Evolutionary conservation across 306 rosid genomes (phyloP), one percentile per base, ranked within the genome.

Genomic region (Cucumis cinereus): DNA sequence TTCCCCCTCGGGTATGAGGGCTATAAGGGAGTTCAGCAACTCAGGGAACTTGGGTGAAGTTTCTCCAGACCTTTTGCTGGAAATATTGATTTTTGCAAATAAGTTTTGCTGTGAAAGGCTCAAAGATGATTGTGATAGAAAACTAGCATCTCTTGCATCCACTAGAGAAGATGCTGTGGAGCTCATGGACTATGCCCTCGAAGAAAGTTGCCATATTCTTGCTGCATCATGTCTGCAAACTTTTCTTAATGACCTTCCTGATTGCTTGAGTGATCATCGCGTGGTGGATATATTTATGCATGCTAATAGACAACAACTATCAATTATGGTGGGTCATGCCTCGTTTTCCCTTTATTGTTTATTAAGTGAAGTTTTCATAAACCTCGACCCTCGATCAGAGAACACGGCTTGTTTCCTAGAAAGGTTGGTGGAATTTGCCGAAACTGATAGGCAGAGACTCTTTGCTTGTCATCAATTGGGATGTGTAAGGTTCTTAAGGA

Each of bases 151-250:
- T 49, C 76, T 88, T 47, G 90, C 90, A 79, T 82, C 83, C 49
- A 83, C 91, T 54, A 86, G 79, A 78, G 95, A 93, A 47, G 98
- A 89, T 83, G 98, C 95, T 6, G 82, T 90, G 73, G 96, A 90
- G 62, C 91, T 93, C 84, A 86, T 93, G 84, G 95, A 88, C 56
- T 89, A 74, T 83, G 95, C 95, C 52, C 86, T 93, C 54, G 95
- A 84, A 78, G 90, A 93, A 81, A 84, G 85, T 59, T 86, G 96
- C 40, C 78, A 74, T 45, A 88, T 86, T 76, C 94, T 93, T 70
- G 94, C 93, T 20, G 91, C 90, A 9, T 82, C 98, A 14, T 90
- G 98, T 78, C 84, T 93, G 83, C 98, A 93, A 86, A 81, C 86
- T 28, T 84, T 93, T 82, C 84, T 93, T 74, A 84, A 90, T 15